Evolutionary conservation across 495 filamentous ascomycete genomes (phyloP).

Genomic region (Clohesyomyces aquaticus): DNA sequence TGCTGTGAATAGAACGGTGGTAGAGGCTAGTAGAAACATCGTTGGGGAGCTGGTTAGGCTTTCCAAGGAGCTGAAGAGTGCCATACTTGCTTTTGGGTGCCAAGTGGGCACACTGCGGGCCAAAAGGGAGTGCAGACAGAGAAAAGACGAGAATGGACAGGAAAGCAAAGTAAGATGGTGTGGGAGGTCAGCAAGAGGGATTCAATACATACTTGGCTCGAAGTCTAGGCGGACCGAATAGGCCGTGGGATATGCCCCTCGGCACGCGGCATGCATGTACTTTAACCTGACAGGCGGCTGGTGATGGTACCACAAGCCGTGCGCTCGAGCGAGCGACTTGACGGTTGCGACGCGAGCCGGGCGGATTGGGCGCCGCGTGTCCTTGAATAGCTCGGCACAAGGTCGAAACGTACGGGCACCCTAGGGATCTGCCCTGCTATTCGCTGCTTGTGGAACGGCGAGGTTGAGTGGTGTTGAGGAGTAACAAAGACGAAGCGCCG

Average conservation of each 20-base stretch:
- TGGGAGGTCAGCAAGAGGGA: background rate
- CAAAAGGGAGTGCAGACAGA: background rate
- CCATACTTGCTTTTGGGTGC: background rate
- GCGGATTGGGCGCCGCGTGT: background rate
- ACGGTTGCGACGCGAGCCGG: background rate
- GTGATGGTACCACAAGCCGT: background rate
- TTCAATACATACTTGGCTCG: too few species aligned
- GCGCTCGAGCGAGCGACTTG: too few species aligned
- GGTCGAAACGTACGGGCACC: background rate
- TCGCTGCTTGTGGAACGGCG: background rate
- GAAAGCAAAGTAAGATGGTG: too few species aligned
- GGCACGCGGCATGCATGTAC: background rate
- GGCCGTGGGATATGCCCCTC: too few species aligned
- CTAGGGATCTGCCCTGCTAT: background rate
- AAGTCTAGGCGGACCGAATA: too few species aligned
- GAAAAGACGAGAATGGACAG: too few species aligned
- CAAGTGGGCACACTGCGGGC: background rate
- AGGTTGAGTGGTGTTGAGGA: background rate
- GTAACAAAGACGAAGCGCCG: background rate
- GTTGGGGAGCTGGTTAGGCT: constrained; percentile 1
- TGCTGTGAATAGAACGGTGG: constrained; percentile 6
- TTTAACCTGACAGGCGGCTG: background rate
- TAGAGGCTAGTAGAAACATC: background rate
- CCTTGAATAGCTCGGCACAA: background rate
- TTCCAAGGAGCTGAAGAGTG: constrained; percentile 6